A percentile compares a stretch with the other conserved stretches of the same genome.
Conservation (phyloP, 75 land plant genomes). For the Sequoiadendron giganteum region DNA sequence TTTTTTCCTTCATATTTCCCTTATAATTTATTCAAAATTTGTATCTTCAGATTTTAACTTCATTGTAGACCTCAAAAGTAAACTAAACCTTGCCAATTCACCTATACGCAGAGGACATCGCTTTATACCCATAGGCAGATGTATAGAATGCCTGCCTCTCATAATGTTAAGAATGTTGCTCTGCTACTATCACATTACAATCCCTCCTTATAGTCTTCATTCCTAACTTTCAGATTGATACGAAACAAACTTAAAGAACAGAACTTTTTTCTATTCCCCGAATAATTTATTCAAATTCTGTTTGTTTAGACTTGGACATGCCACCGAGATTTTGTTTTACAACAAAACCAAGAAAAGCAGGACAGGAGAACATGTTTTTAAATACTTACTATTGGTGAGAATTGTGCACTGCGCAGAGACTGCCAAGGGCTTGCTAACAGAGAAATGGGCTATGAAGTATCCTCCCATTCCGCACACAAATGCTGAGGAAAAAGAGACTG, state of each 20-base stretch:
- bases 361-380: background rate
- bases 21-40: background rate
- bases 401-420: constrained; percentile 18
- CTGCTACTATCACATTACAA: background rate
- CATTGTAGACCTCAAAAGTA: background rate
- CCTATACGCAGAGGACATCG: background rate
- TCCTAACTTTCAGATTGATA: too few relatives aligned
- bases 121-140: background rate
- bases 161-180: background rate
- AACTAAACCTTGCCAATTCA: background rate
- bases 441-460: constrained; percentile 1
- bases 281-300: too few relatives aligned
- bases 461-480: constrained; percentile 6
- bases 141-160: background rate
- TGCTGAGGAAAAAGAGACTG: background rate
- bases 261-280: too few relatives aligned
- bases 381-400: constrained; percentile 17
- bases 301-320: background rate
- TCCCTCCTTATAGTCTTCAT: background rate
- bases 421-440: constrained; percentile 10
- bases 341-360: background rate
- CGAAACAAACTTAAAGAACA: too few relatives aligned
- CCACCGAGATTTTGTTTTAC: background rate
- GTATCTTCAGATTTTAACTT: background rate
- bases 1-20: background rate